Evolutionary conservation across 2,329 filamentous ascomycete species (phyloP).

Genomic region (Monilinia fructicola): DNA sequence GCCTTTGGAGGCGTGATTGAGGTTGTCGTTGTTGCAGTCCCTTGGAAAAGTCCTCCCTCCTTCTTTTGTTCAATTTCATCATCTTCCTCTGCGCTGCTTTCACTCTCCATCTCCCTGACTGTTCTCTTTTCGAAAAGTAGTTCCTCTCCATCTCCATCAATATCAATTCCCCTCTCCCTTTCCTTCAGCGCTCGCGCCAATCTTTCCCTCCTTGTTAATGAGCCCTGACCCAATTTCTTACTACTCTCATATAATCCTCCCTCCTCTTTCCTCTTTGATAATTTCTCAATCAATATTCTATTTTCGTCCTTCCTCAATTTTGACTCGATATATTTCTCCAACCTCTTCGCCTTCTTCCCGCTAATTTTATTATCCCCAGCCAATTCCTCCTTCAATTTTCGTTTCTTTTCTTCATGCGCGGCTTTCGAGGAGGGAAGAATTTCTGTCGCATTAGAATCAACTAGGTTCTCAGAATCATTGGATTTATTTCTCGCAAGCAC

Average conservation of each 20-base stretch:
- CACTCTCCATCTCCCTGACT: slow-evolving; percentile 39
- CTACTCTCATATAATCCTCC: slow-evolving; percentile 78
- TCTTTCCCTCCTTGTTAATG: slow-evolving; percentile 70
- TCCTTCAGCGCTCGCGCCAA: slow-evolving; percentile 58
- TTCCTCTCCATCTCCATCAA: slow-evolving; percentile 45
- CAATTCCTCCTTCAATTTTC: slow-evolving; percentile 53
- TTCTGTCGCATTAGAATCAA: slow-evolving; percentile 57
- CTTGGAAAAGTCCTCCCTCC: slow-evolving; percentile 21
- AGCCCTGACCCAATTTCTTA: slow-evolving; percentile 69
- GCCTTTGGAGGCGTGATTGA: not conserved
- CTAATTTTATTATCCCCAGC: slow-evolving; percentile 56
- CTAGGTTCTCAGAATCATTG: slow-evolving; percentile 41
- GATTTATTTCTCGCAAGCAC: slow-evolving; percentile 63
- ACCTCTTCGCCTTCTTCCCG: slow-evolving; percentile 64
- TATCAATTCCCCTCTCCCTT: slow-evolving; percentile 42
- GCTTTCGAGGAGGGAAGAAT: slow-evolving; percentile 49
- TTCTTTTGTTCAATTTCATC: slow-evolving; percentile 22
- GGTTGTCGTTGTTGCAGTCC: slow-evolving; percentile 4
- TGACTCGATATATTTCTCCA: slow-evolving; percentile 74
- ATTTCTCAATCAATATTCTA: slow-evolving; percentile 75
- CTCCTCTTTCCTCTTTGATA: slow-evolving; percentile 77
- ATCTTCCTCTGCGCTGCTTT: slow-evolving; percentile 36
- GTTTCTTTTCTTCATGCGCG: slow-evolving; percentile 55
- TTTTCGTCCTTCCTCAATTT: slow-evolving; percentile 96
- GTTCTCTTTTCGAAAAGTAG: slow-evolving; percentile 52